Evolutionary conservation across 257 asterid genomes (phyloP).

Genomic region (Pogostemon cablin): DNA sequence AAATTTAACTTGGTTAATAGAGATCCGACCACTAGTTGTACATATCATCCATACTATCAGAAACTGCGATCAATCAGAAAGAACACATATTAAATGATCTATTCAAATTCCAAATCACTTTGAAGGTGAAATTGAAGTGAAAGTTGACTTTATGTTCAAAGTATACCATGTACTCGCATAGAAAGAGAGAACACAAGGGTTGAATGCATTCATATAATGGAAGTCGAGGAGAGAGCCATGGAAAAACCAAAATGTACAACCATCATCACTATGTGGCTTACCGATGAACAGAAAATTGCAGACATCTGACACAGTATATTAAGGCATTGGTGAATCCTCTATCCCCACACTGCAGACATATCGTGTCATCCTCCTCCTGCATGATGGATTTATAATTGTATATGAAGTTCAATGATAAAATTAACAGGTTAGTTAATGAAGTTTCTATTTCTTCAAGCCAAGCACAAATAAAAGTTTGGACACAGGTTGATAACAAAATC

Average conservation of each 20-base stretch:
- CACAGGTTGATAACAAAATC: not conserved
- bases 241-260: not conserved
- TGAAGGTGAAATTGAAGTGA: no score
- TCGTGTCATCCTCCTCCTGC: conserved; percentile 46
- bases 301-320: conserved; percentile 64
- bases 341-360: conserved; percentile 70
- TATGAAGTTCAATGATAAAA: conserved; percentile 13
- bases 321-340: conserved; percentile 55
- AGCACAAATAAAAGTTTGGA: conserved; percentile 13
- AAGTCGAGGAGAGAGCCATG: not conserved
- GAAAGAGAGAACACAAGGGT: not conserved
- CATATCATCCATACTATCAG: not conserved
- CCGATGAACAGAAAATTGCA: conserved; percentile 65
- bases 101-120: not conserved
- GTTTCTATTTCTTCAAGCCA: conserved; percentile 12
- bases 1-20: not conserved
- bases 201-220: not conserved
- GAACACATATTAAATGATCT: not conserved
- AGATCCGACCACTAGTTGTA: not conserved
- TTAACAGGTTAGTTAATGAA: not conserved
- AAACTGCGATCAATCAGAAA: conserved; percentile 1
- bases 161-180: not conserved
- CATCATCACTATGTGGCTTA: conserved; percentile 32
- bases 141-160: not conserved
- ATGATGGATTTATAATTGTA: conserved; percentile 14